phyloP scores from a whole-genome alignment of 176 grass and related monocot genomes.

The Paspalum notatum region DNA sequence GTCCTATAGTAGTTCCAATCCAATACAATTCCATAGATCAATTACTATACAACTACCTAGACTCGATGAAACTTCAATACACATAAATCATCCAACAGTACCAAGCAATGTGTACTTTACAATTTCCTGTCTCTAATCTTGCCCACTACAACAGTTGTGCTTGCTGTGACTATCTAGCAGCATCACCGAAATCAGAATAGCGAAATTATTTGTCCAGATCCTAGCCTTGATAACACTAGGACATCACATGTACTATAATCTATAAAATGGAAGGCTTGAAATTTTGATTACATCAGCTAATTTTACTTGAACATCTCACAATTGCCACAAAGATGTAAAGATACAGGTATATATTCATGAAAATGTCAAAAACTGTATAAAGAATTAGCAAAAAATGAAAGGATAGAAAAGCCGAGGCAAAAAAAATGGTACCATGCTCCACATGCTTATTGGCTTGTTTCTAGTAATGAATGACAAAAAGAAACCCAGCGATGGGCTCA shows the following conservation, averaged over 20 bases:
- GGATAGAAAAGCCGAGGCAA: background rate
- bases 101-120: too few relatives aligned
- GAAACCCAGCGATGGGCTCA: background rate
- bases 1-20: too few relatives aligned
- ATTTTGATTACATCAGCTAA: background rate
- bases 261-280: background rate
- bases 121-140: too few relatives aligned
- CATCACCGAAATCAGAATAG: too few relatives aligned
- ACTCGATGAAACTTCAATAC: too few relatives aligned
- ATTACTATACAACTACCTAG: too few relatives aligned
- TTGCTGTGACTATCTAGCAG: too few relatives aligned
- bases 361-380: background rate
- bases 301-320: background rate
- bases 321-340: background rate
- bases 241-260: background rate
- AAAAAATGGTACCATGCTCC: background rate
- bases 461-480: background rate
- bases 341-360: conserved; percentile 27
- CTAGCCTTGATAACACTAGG: background rate
- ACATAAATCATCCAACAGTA: too few relatives aligned
- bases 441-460: background rate
- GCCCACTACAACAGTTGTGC: too few relatives aligned
- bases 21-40: too few relatives aligned
- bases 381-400: background rate
- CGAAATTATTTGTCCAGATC: too few relatives aligned